These are phyloP conservation scores for Cladosporium sp. DNA, from an alignment of 2,329 filamentous ascomycete species.

Conservation along the genomic window DNA sequence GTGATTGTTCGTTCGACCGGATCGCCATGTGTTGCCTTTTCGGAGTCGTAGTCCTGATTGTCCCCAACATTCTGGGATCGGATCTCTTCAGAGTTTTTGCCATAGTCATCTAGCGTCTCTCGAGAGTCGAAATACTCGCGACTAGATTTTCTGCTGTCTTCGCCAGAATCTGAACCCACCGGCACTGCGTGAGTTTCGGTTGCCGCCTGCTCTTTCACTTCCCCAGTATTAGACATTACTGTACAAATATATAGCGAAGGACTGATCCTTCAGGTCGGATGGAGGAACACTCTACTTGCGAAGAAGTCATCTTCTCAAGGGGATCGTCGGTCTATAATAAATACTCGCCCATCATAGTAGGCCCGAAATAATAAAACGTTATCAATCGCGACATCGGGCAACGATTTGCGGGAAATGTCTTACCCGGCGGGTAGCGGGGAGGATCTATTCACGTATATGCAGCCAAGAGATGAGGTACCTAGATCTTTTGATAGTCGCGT, in stretches of 20 bases:
- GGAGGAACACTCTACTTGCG: no score
- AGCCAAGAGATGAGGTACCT: no score
- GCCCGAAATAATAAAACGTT: constrained; percentile 9
- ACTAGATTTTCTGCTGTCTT: background rate
- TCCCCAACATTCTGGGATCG: background rate
- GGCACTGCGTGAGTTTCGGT: background rate
- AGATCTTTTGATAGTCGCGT: no score
- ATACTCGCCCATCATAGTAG: background rate
- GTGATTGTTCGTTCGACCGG: constrained; percentile 12
- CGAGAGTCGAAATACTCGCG: background rate
- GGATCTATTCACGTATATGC: background rate
- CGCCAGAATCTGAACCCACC: background rate
- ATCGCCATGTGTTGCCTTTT: background rate
- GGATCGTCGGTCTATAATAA: no score
- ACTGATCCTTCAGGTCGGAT: no score
- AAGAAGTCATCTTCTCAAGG: no score
- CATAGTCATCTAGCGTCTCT: background rate
- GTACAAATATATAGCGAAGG: background rate
- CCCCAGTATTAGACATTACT: constrained; percentile 7
- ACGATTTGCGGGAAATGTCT: constrained; percentile 3
- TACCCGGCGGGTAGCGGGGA: constrained; percentile 1
- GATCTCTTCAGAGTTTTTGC: background rate
- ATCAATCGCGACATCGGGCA: constrained; percentile 7
- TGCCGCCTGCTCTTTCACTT: background rate
- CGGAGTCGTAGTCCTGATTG: background rate